These are phyloP conservation scores for Allium fistulosum DNA, from an alignment of 106 monocot species.

Conservation along the genomic window DNA sequence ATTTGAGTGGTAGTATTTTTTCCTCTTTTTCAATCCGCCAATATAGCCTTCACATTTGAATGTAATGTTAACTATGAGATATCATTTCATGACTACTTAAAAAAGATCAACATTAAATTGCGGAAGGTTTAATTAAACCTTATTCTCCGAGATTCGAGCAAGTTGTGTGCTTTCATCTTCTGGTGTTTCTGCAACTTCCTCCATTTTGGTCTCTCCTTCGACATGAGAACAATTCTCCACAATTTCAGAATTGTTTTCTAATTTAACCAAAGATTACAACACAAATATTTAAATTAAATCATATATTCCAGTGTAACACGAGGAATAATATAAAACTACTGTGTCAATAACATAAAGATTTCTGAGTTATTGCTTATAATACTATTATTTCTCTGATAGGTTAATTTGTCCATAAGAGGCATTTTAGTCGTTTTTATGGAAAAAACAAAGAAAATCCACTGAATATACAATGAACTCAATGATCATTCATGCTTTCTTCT, in stretches of 20 bases:
- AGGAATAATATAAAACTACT: too few relatives aligned
- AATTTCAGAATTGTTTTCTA: background rate
- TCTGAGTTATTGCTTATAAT: too few relatives aligned
- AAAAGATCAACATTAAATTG: background rate
- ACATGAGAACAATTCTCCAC: background rate
- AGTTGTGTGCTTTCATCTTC: conserved; percentile 1
- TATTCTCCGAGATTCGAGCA: conserved; percentile 3
- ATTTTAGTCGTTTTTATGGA: too few relatives aligned
- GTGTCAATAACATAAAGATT: too few relatives aligned
- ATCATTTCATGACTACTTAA: background rate
- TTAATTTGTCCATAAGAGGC: too few relatives aligned
- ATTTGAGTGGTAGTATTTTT: too few relatives aligned
- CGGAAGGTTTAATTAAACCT: background rate
- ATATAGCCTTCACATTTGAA: conserved; percentile 22
- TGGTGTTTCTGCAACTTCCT: background rate
- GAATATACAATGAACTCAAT: too few relatives aligned
- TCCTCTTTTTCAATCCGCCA: conserved; percentile 12
- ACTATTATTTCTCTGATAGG: too few relatives aligned
- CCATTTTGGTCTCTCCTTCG: background rate
- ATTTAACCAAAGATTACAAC: background rate
- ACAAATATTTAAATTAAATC: background rate
- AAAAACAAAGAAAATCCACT: too few relatives aligned
- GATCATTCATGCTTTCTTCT: too few relatives aligned
- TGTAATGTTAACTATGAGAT: background rate
- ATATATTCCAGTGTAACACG: too few relatives aligned